Percentiles rank a stretch among this genome's conserved stretches.
These are phyloP conservation scores for Blastobotrys parvus DNA, from an alignment of 805 yeast species.

Conservation along the genomic window DNA sequence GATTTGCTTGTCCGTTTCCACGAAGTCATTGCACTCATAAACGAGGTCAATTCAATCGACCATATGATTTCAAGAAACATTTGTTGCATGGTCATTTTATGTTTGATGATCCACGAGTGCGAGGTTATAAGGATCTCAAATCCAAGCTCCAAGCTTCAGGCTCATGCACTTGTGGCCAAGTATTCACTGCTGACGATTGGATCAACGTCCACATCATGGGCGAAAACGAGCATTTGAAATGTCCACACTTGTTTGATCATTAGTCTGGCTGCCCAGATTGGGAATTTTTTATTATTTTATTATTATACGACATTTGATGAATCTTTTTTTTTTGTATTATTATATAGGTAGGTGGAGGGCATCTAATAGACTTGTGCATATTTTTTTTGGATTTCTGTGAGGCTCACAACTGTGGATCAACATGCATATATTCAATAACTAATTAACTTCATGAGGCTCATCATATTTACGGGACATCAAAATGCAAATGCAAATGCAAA, in stretches of 20 bases:
- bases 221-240: not conserved
- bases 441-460: too few relatives aligned
- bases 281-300: too few relatives aligned
- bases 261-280: too few relatives aligned
- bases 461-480: too few relatives aligned
- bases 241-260: not conserved
- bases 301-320: too few relatives aligned
- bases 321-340: too few relatives aligned
- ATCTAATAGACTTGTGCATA: too few relatives aligned
- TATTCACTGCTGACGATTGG: conserved; percentile 47
- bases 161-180: conserved; percentile 43
- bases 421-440: too few relatives aligned
- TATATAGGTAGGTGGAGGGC: too few relatives aligned
- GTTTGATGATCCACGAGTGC: conserved; percentile 40
- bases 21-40: conserved; percentile 47
- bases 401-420: too few relatives aligned
- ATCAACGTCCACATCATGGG: conserved; percentile 27
- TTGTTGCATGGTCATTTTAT: conserved; percentile 50
- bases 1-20: conserved; percentile 54
- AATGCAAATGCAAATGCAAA: too few relatives aligned
- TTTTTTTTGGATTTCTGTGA: too few relatives aligned
- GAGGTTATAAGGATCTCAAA: conserved; percentile 40
- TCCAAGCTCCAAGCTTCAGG: conserved; percentile 48
- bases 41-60: conserved; percentile 56
- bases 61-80: conserved; percentile 62